Percentiles rank a stretch among this genome's conserved stretches.
These are phyloP conservation scores for Ustilago sp. DNA, from an alignment of 1,284 basidiomycete species.

Conservation along the genomic window DNA sequence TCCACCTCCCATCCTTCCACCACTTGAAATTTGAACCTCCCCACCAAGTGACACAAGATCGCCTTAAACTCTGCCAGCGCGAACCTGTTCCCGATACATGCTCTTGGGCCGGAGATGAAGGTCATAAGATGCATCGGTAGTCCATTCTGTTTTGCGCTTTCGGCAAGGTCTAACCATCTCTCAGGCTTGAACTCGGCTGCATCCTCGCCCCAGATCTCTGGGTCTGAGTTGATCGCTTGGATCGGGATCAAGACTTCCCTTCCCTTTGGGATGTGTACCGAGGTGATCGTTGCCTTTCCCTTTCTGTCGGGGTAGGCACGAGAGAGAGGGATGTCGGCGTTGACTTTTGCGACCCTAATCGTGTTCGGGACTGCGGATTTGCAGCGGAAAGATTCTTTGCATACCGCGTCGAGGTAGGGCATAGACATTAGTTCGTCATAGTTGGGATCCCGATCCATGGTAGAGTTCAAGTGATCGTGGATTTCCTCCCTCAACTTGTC, in stretches of 20 bases:
- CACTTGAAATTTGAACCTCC: conserved; percentile 48
- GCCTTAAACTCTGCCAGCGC: conserved; percentile 65
- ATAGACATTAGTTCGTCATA: conserved; percentile 60
- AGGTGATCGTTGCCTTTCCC: conserved; percentile 47
- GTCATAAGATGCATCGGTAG: conserved; percentile 55
- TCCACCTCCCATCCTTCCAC: conserved; percentile 56
- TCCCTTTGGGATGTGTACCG: conserved; percentile 52
- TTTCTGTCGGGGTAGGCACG: conserved; percentile 46
- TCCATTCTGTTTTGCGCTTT: conserved; percentile 25
- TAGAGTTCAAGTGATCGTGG: conserved; percentile 40
- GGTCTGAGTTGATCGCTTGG: conserved; percentile 45
- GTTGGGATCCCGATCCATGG: conserved; percentile 43
- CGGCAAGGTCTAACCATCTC: conserved; percentile 57
- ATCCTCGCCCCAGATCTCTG: conserved; percentile 56
- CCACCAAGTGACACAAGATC: conserved; percentile 53
- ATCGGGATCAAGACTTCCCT: conserved; percentile 57
- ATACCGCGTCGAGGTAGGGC: conserved; percentile 58
- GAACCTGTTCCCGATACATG: conserved; percentile 64
- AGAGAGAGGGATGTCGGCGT: conserved; percentile 57
- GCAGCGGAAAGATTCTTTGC: conserved; percentile 59
- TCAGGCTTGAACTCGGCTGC: conserved; percentile 58
- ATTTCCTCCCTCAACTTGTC: conserved; percentile 58
- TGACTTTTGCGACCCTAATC: conserved; percentile 39
- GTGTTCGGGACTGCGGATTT: conserved; percentile 56
- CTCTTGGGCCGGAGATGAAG: conserved; percentile 62